Conservation (phyloP, 805 yeast genomes). For the Starmerella apis region DNA sequence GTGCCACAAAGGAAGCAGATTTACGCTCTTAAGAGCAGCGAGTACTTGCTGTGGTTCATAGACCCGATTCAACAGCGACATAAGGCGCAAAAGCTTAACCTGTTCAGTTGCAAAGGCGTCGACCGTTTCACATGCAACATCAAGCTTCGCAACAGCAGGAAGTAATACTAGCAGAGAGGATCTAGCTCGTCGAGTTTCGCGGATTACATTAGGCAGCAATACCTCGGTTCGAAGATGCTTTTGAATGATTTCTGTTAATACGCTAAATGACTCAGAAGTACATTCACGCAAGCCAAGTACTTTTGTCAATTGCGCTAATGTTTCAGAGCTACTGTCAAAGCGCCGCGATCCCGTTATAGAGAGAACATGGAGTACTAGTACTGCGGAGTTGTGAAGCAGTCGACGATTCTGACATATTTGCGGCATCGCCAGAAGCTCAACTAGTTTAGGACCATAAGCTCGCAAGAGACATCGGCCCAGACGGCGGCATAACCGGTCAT, state of each 20-base stretch:
- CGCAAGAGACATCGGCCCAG: background rate
- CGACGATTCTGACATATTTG: constrained; percentile 7
- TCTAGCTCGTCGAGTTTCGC: constrained; percentile 7
- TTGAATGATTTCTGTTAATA: constrained; percentile 6
- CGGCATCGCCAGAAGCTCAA: constrained; percentile 4
- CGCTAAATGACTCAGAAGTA: constrained; percentile 9
- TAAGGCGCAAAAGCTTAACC: constrained; percentile 70
- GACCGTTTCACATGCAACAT: constrained; percentile 36
- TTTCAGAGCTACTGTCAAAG: background rate
- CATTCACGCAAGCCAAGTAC: constrained; percentile 14
- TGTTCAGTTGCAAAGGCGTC: constrained; percentile 78
- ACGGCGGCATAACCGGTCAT: background rate
- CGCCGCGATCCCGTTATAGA: background rate
- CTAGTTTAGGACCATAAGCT: background rate
- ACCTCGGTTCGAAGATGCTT: constrained; percentile 6
- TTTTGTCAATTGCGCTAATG: background rate
- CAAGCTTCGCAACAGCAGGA: constrained; percentile 2
- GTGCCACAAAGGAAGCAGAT: constrained; percentile 67
- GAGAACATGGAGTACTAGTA: background rate
- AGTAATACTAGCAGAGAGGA: background rate
- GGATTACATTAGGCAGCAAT: background rate
- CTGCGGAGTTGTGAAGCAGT: background rate
- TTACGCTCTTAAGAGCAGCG: constrained; percentile 42
- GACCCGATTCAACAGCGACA: constrained; percentile 80
- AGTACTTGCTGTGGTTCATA: constrained; percentile 38